phyloP scores from a whole-genome alignment of 1,284 basidiomycete species.

The Schizophyllum amplum region DNA sequence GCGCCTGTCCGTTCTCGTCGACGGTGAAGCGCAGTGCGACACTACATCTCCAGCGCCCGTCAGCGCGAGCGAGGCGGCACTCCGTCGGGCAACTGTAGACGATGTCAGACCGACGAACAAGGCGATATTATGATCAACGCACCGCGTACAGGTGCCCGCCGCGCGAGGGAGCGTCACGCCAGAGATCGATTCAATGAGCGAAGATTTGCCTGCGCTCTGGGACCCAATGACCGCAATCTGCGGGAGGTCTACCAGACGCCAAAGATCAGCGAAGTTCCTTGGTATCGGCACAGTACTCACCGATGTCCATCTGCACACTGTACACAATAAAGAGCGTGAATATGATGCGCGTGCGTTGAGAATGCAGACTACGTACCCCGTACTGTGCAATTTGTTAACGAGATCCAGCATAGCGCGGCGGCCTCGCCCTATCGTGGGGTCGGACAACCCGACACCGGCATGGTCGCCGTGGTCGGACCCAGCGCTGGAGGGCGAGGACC shows the following conservation, averaged over 20 bases:
- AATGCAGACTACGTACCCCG: constrained; percentile 33
- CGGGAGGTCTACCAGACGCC: constrained; percentile 38
- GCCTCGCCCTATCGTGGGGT: constrained; percentile 25
- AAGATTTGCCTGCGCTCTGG: constrained; percentile 68
- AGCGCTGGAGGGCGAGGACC: not conserved
- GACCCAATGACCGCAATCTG: constrained; percentile 61
- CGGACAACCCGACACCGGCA: constrained; percentile 36
- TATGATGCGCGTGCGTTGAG: not conserved
- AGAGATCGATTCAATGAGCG: constrained; percentile 67
- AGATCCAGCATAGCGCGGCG: constrained; percentile 41
- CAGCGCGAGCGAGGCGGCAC: constrained; percentile 44
- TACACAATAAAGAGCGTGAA: not conserved
- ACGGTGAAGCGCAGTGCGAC: constrained; percentile 49
- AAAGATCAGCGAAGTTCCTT: not conserved
- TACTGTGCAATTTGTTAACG: constrained; percentile 44
- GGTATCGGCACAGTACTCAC: not conserved
- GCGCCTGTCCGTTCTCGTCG: constrained; percentile 33
- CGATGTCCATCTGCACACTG: constrained; percentile 55
- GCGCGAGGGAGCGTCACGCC: constrained; percentile 63
- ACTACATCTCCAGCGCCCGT: constrained; percentile 47
- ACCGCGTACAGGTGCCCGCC: constrained; percentile 56
- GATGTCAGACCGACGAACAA: not conserved
- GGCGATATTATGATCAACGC: constrained; percentile 7
- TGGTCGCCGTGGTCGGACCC: not conserved
- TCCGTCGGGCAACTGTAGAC: constrained; percentile 60